Conservation (phyloP, 768 basidiomycete species). For the Glaciozyma antarctica region DNA sequence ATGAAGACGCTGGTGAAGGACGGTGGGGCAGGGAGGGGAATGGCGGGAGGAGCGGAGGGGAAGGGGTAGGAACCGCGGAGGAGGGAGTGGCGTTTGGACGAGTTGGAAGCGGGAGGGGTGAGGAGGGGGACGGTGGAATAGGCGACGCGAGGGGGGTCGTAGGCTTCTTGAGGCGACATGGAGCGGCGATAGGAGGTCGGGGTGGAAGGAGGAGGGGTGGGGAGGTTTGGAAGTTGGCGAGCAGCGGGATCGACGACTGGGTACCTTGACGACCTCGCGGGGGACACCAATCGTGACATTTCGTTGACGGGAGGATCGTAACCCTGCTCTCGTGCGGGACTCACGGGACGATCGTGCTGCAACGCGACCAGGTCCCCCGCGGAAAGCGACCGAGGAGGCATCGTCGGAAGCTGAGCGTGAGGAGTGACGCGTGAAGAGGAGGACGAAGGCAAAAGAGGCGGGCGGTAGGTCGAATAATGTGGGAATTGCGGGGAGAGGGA, state of each 20-base stretch:
- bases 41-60: neutral
- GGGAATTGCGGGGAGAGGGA: too few species aligned
- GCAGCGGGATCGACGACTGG: neutral
- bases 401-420: too few species aligned
- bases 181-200: neutral
- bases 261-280: neutral
- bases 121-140: neutral
- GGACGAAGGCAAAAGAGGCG: too few species aligned
- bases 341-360: neutral
- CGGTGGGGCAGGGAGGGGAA: neutral
- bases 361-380: too few species aligned
- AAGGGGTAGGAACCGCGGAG: neutral
- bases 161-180: neutral
- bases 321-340: neutral
- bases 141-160: neutral
- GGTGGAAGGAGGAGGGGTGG: neutral
- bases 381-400: too few species aligned
- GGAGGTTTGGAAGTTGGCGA: neutral
- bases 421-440: too few species aligned
- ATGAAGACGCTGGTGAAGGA: neutral
- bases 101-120: neutral
- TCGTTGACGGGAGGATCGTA: neutral
- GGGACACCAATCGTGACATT: neutral
- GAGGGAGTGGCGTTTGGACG: neutral
- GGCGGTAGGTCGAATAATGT: too few species aligned